These are phyloP conservation scores for Neoboletus brunneissimus DNA, from an alignment of 768 basidiomycete genomes.

Conservation along the genomic window DNA sequence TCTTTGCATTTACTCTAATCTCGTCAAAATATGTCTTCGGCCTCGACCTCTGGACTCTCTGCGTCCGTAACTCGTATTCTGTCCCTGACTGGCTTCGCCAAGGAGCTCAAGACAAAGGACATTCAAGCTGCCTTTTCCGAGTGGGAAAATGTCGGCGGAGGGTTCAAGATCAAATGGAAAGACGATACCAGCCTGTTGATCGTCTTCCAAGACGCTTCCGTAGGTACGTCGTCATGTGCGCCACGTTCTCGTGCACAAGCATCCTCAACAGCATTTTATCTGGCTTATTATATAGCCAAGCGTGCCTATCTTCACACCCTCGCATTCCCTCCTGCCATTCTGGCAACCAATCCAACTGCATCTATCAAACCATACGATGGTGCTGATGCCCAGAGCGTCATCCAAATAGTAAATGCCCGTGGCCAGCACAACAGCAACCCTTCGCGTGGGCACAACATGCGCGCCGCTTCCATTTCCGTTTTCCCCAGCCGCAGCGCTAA, in stretches of 20 bases:
- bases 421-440: conserved; percentile 57
- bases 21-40: conserved; percentile 47
- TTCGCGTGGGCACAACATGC: conserved; percentile 69
- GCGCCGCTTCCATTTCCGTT: conserved; percentile 64
- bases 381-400: conserved; percentile 84
- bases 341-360: conserved; percentile 53
- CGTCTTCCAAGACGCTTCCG: conserved; percentile 87
- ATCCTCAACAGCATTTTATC: neutral
- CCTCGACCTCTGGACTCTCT: conserved; percentile 77
- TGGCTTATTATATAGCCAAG: conserved; percentile 20
- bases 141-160: conserved; percentile 82
- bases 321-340: conserved; percentile 72
- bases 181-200: conserved; percentile 95
- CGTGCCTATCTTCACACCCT: conserved; percentile 77
- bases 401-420: conserved; percentile 78
- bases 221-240: conserved; percentile 61
- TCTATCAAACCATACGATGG: conserved; percentile 91
- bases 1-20: conserved; percentile 7
- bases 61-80: conserved; percentile 97
- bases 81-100: conserved; percentile 85
- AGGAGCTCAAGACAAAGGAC: conserved; percentile 97
- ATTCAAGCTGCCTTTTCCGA: conserved; percentile 89
- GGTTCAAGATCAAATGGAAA: conserved; percentile 99
- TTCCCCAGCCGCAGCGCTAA: conserved; percentile 52
- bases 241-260: neutral